A percentile compares a stretch with the other conserved stretches of the same genome.
Conservation (phyloP, 306 rosid genomes). For the Inga leiocalycina region DNA sequence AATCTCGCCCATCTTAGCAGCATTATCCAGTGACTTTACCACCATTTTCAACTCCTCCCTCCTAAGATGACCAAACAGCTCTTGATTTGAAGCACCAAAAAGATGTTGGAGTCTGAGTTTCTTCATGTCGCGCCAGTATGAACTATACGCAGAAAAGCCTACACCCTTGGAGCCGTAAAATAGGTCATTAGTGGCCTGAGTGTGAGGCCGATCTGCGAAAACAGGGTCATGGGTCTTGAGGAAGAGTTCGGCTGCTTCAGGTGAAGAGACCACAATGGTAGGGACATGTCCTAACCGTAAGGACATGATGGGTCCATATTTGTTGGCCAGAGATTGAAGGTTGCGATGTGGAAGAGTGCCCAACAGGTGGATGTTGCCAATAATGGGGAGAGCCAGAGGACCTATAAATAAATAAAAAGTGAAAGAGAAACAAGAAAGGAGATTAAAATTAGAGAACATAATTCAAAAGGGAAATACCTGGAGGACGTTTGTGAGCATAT, state of each 20-base stretch:
- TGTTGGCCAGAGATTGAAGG: no score
- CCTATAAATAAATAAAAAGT: not conserved
- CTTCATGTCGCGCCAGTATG: constrained; percentile 15
- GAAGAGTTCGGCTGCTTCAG: constrained; percentile 50
- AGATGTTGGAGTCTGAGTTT: constrained; percentile 35
- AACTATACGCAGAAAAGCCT: not conserved
- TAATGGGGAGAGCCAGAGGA: constrained; percentile 43
- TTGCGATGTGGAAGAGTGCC: constrained; percentile 23
- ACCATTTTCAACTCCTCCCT: not conserved
- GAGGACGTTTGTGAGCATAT: not conserved
- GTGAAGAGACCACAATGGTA: constrained; percentile 44
- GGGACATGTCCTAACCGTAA: constrained; percentile 43
- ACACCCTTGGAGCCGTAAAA: constrained; percentile 36
- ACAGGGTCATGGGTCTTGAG: constrained; percentile 54
- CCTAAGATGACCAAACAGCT: constrained; percentile 22
- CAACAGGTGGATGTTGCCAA: constrained; percentile 53
- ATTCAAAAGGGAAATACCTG: no score
- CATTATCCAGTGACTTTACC: not conserved
- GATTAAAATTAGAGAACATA: no score
- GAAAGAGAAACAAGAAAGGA: not conserved
- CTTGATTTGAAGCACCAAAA: constrained; percentile 28
- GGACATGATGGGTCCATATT: constrained; percentile 55
- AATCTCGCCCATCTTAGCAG: not conserved
- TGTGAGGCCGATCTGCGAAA: constrained; percentile 30
- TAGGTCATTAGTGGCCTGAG: constrained; percentile 17